Evolutionary conservation across 306 rosid species (phyloP), one percentile per base, ranked within the genome.

Genomic region (Castanea crenata): DNA sequence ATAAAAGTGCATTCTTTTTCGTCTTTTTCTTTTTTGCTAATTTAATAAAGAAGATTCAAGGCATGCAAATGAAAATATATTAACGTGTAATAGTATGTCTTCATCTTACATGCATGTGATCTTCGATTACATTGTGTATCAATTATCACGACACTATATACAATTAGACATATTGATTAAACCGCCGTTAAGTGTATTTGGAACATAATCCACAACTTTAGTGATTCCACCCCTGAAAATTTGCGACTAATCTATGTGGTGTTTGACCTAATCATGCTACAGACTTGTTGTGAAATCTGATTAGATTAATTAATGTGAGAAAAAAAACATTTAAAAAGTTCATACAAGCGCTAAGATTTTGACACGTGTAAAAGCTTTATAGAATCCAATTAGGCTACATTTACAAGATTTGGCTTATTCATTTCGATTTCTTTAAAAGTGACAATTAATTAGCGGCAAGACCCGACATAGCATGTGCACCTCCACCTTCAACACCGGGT

Each of bases 401-500:
- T 18, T 19, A 69, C 59, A 38, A 21, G 16, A 6, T 25, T 71
- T 23, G 69, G 10, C 4, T 25, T 52, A 49, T 55, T 73, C 46
- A 4, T 44, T 35, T n/a, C 3, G n/a, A n/a, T 68, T 35, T 68
- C 7, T 35, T 10, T 41, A 41, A 46, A 68, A 19, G 78, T 23
- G 61, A 18, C 59, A 55, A 5, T 32, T 19, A 0, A 10, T 51
- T 19, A 0, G 32, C 3, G n/a, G 61, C 25, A 2, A 38, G 21
- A 25, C 51, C 59, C 49, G 83, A 65, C 74, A 74, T 12, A 15
- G 38, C 83, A 80, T 80, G 83, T 80, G 83, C 83, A 5, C 25
- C 70, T 46, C 81, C 69, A 69, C 74, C 82, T 13, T 64, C 74
- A 11, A 21, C 77, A 38, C 2, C 25, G 16, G 23, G 77, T 72